Conservation (phyloP, 257 asterid genomes). For the Nicotiana sylvestris region DNA sequence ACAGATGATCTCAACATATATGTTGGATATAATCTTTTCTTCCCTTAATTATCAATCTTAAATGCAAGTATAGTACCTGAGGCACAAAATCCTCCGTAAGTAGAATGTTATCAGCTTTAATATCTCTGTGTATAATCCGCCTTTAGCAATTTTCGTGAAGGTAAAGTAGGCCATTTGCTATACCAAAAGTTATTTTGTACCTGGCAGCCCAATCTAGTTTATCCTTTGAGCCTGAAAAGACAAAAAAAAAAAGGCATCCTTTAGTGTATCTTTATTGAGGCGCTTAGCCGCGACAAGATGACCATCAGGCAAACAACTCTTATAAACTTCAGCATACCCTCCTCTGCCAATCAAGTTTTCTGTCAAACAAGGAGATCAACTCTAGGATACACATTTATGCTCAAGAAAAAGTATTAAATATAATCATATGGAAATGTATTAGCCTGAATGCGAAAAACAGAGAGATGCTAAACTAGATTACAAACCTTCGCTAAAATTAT, state of each 20-base stretch:
- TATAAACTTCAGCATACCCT: slow-evolving; percentile 67
- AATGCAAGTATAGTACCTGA: slow-evolving; percentile 34
- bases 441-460: not conserved
- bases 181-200: slow-evolving; percentile 58
- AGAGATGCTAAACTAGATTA: not conserved
- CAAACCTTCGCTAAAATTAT: slow-evolving; percentile 54
- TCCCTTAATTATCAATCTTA: too few species aligned
- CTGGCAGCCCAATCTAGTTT: slow-evolving; percentile 47
- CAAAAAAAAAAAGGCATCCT: slow-evolving; percentile 16
- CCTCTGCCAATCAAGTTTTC: slow-evolving; percentile 70
- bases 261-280: slow-evolving; percentile 43
- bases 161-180: slow-evolving; percentile 59
- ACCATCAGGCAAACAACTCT: slow-evolving; percentile 53
- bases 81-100: slow-evolving; percentile 60
- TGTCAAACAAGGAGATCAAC: slow-evolving; percentile 14
- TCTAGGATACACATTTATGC: not conserved
- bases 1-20: too few species aligned
- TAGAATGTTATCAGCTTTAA: slow-evolving; percentile 60
- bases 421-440: not conserved
- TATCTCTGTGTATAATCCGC: slow-evolving; percentile 66
- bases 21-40: too few species aligned
- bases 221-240: slow-evolving; percentile 36
- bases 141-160: slow-evolving; percentile 58
- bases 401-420: too few species aligned
- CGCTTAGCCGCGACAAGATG: slow-evolving; percentile 54